These are phyloP conservation scores for Trichoderma simmonsii DNA, from an alignment of 2,329 filamentous ascomycete species.

Conservation along the genomic window DNA sequence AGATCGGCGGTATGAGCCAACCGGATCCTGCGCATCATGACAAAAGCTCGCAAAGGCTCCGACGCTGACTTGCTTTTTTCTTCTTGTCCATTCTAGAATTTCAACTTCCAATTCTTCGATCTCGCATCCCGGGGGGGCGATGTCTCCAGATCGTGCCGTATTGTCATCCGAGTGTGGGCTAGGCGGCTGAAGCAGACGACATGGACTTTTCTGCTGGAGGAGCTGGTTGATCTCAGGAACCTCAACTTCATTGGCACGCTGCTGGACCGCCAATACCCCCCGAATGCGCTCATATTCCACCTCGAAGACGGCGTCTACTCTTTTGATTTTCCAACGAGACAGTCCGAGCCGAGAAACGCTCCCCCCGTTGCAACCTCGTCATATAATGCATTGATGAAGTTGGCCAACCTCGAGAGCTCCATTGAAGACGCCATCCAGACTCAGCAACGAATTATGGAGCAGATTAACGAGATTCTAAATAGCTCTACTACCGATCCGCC, in stretches of 20 bases:
- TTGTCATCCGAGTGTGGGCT: constrained; percentile 75
- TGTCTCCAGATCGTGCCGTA: constrained; percentile 61
- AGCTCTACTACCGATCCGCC: constrained; percentile 41
- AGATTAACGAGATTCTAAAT: constrained; percentile 64
- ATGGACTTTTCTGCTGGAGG: constrained; percentile 65
- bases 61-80: constrained; percentile 1
- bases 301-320: constrained; percentile 85
- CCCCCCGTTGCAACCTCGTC: constrained; percentile 64
- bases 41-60: not conserved
- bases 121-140: constrained; percentile 60
- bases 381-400: constrained; percentile 82
- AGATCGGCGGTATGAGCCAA: constrained; percentile 60
- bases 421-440: constrained; percentile 86
- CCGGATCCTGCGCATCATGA: not conserved
- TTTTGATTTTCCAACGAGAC: constrained; percentile 60
- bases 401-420: constrained; percentile 84
- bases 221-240: constrained; percentile 66
- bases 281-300: constrained; percentile 82
- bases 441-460: constrained; percentile 67
- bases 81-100: constrained; percentile 55
- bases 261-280: constrained; percentile 67
- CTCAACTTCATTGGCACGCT: constrained; percentile 78
- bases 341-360: constrained; percentile 51
- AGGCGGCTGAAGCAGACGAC: constrained; percentile 48
- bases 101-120: constrained; percentile 83